Conservation (phyloP, 192 early-diverging fungal genomes). For the Backusella sp. region DNA sequence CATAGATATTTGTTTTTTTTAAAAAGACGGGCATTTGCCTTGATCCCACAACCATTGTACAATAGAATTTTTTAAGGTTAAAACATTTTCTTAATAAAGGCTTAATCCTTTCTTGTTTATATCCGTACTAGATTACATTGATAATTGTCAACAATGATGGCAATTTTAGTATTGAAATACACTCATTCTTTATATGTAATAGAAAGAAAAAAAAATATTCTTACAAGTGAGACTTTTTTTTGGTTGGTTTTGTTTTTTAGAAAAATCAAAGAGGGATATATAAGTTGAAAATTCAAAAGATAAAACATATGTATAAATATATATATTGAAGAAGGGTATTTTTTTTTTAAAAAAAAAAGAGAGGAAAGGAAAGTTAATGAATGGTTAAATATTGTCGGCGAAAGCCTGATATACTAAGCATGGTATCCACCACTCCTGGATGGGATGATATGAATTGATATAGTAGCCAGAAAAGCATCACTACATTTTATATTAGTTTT, state of each 20-base stretch:
- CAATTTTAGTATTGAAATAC: not conserved
- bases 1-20: not conserved
- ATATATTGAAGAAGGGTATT: not conserved
- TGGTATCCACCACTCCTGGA: constrained; percentile 13
- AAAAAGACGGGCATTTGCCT: not conserved
- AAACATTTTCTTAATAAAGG: not conserved
- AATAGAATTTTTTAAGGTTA: not conserved
- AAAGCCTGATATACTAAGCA: constrained; percentile 25
- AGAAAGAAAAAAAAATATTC: not conserved
- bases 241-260: not conserved
- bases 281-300: constrained; percentile 5
- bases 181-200: not conserved
- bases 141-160: not conserved
- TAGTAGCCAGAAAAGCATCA: constrained; percentile 21
- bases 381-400: constrained; percentile 16
- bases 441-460: constrained; percentile 30
- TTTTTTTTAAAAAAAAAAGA: not conserved
- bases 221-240: not conserved
- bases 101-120: too few relatives aligned
- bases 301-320: constrained; percentile 4
- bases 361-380: constrained; percentile 2
- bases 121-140: too few relatives aligned
- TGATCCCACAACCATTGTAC: not conserved
- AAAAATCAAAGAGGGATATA: constrained; percentile 4
- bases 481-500: constrained; percentile 3